Base-by-base conservation (phyloP, 192 early-diverging fungal species). In the Coemansia sp. region DNA sequence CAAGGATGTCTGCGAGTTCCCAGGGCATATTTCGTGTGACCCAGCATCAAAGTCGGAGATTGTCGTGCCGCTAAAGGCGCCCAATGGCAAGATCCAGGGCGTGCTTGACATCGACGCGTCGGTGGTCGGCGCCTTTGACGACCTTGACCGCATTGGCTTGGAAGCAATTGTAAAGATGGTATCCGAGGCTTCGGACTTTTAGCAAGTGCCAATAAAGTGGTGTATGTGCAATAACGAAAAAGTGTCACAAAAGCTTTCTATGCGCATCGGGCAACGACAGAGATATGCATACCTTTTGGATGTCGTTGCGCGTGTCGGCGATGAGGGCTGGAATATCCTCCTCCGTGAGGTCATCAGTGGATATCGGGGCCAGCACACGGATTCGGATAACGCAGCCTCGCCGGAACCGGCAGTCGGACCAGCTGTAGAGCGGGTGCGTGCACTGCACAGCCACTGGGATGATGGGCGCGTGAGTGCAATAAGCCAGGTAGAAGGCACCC, bases 401-500 rank as follows among this genome's bases (percentile, higher is more conserved):
- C 33, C 63, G 61, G 59, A 79, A 72, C 44, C 70, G 63, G 56
- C 48, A 22, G 42, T 58, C 58, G 42, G 62, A 0, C 64, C 68
- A 74, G 70, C 70, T 70, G 59, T 80, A 84, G 36, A 82, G 57
- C 15, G 66, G 37, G 18, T 63, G 43, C 11, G 85, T 87, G 39
- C 88, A 89, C n/a, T 88, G 86, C 37, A 90, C 80, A 8, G 95
- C 92, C 53, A 98, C 78, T 12, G 94, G 94, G 17, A 96, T 84
- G 62, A 98, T 87, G 15, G 95, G 95, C 0, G 91, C 85, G 17
- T 81, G 79, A 1, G 89, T 86, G 72, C 92, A 91, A 55, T 91
- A 88, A 10, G 95, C 94, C 63, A 95, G 69, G 44, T 96, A 91
- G 77, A 98, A 98, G 8, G 92, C 95, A 10, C 95, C 95, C 83